Evolutionary conservation across 805 yeast genomes (phyloP).

Genomic region (Torulaspora gathmanii): DNA sequence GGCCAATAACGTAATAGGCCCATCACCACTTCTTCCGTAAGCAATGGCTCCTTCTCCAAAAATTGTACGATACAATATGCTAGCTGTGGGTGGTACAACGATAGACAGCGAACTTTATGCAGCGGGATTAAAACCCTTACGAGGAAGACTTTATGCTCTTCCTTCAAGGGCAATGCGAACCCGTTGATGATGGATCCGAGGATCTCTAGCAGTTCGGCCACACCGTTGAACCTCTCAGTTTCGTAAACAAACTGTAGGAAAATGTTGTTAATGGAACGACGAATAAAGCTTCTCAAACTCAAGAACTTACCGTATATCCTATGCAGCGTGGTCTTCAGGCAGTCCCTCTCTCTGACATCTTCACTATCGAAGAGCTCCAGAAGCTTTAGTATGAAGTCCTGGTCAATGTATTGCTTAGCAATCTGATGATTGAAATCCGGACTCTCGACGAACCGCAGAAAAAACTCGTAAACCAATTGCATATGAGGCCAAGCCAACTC

Average conservation of each 20-base stretch:
- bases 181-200: conserved; percentile 96
- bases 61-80: conserved; percentile 97
- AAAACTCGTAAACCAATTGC: conserved; percentile 94
- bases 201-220: conserved; percentile 90
- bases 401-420: conserved; percentile 93
- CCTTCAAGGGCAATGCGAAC: conserved; percentile 93
- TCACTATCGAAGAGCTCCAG: conserved; percentile 92
- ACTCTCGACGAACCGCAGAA: conserved; percentile 84
- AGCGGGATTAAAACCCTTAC: conserved; percentile 83
- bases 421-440: conserved; percentile 90
- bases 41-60: conserved; percentile 83
- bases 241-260: conserved; percentile 91
- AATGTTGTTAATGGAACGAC: conserved; percentile 87
- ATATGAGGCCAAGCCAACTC: conserved; percentile 99
- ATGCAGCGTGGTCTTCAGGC: conserved; percentile 89
- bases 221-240: conserved; percentile 92
- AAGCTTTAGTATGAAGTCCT: conserved; percentile 72
- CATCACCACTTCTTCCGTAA: conserved; percentile 95
- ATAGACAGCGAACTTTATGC: conserved; percentile 84
- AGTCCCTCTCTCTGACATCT: conserved; percentile 94
- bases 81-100: conserved; percentile 91
- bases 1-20: conserved; percentile 96
- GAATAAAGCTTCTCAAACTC: conserved; percentile 80
- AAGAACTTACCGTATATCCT: conserved; percentile 94
- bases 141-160: conserved; percentile 89